These are phyloP conservation scores for Ophiostoma sp. DNA, from an alignment of 2,329 filamentous ascomycete species.

Conservation along the genomic window DNA sequence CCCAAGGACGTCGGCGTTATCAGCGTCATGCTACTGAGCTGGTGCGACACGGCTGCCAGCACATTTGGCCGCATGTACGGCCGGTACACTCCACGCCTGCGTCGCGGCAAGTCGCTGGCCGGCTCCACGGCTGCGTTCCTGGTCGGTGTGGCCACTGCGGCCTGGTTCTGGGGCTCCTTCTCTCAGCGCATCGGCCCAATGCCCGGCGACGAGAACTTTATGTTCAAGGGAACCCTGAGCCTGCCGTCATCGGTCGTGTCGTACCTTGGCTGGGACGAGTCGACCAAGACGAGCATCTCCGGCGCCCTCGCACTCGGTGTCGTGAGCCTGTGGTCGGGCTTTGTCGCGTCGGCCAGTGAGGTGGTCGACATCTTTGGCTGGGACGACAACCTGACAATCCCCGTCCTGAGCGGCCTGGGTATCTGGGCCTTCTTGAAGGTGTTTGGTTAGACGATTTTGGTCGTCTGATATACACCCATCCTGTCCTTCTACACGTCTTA, in stretches of 20 bases:
- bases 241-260: slow-evolving; percentile 61
- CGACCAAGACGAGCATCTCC: slow-evolving; percentile 60
- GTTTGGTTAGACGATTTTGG: slow-evolving; percentile 57
- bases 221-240: slow-evolving; percentile 76
- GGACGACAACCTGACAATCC: slow-evolving; percentile 98
- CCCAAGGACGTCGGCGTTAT: slow-evolving; percentile 93
- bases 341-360: slow-evolving; percentile 86
- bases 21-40: slow-evolving; percentile 85
- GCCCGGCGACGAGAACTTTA: slow-evolving; percentile 71
- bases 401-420: slow-evolving; percentile 81
- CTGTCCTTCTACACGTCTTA: background rate
- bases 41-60: slow-evolving; percentile 96
- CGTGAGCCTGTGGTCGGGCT: slow-evolving; percentile 83
- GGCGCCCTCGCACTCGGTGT: slow-evolving; percentile 73
- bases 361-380: slow-evolving; percentile 87
- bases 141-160: slow-evolving; percentile 79
- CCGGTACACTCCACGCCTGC: slow-evolving; percentile 80
- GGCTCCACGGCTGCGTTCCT: slow-evolving; percentile 82
- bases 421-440: slow-evolving; percentile 89
- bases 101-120: slow-evolving; percentile 86
- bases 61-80: slow-evolving; percentile 92
- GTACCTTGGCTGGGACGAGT: slow-evolving; percentile 28
- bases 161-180: slow-evolving; percentile 84
- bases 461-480: background rate
- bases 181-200: slow-evolving; percentile 68